Evolutionary conservation across 1,284 basidiomycete genomes (phyloP).

Genomic region (Volvariella surrecta): DNA sequence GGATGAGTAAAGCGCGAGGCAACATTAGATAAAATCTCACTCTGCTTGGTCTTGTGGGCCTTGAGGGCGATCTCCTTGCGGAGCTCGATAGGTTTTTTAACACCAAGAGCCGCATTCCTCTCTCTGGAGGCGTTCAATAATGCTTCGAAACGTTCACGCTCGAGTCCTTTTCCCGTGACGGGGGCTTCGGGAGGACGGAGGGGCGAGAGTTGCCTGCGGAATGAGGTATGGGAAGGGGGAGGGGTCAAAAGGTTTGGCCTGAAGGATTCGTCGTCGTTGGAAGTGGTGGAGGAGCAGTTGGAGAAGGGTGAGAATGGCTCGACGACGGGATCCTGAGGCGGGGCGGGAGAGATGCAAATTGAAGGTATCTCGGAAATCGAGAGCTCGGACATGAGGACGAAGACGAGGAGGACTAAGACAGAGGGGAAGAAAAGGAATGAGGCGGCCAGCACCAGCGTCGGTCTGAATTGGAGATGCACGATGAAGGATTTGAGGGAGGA

Average conservation of each 20-base stretch:
- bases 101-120: slow-evolving; percentile 36
- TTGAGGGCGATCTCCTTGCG: slow-evolving; percentile 68
- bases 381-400: slow-evolving; percentile 30
- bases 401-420: slow-evolving; percentile 16
- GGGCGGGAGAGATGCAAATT: slow-evolving; percentile 65
- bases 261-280: slow-evolving; percentile 38
- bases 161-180: slow-evolving; percentile 42
- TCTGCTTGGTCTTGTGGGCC: slow-evolving; percentile 64
- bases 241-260: slow-evolving; percentile 50
- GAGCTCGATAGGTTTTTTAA: slow-evolving; percentile 48
- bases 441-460: slow-evolving; percentile 28
- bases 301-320: slow-evolving; percentile 60
- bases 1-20: slow-evolving; percentile 3
- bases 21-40: slow-evolving; percentile 26
- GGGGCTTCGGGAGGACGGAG: slow-evolving; percentile 33
- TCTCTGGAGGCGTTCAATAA: slow-evolving; percentile 51
- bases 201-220: slow-evolving; percentile 40
- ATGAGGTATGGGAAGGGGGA: slow-evolving; percentile 34
- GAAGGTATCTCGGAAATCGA: slow-evolving; percentile 37
- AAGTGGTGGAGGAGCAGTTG: slow-evolving; percentile 15
- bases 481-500: slow-evolving; percentile 8
- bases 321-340: slow-evolving; percentile 35
- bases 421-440: slow-evolving; percentile 15
- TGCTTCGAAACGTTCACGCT: slow-evolving; percentile 52
- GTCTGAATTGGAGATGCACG: slow-evolving; percentile 13